Evolutionary conservation across 805 yeast genomes (phyloP), one percentile per base, ranked within the genome.

Genomic region (Teunomyces barrocoloradensis): DNA sequence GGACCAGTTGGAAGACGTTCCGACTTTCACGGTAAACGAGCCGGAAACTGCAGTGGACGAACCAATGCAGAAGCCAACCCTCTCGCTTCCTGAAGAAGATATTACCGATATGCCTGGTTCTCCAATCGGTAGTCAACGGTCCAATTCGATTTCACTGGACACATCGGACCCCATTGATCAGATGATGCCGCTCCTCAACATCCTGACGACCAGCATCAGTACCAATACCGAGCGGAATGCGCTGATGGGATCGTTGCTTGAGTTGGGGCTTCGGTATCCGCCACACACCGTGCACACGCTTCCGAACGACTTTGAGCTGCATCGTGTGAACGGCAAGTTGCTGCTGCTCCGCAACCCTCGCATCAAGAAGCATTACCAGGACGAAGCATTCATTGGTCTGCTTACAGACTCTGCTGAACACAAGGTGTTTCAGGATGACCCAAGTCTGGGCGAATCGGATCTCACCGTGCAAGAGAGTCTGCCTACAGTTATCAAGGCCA

Each of bases 161-260:
- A 20, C 40, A 13, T 37, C 40, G 17, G 40, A 37, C 18, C 40
- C 40, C 11, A 21, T 37, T 6, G 71, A 66, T 6, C 71, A 64
- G 47, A 61, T 61, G 3, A 53, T 68, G 18, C 74, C 73, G 15
- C 53, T 68, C 15, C 54, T 68, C 21, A 54, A 51, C 9, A 49
- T 56, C 41, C 66, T 73, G 1, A 54, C 57, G 10, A 47, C 64
- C 7, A 62, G 69, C 2, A 21, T 53, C 17, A 41, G 33, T 20
- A 37, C 40, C 40, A 23, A 17, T n/a, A 21, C 15, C 17, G 40
- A 37, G 17, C 40, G 40, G 28, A 37, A 37, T 29, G 40, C 40
- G 11, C 25, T 23, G 28, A 37, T 37, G 40, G 40, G 40, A 29
- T 23, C 29, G 49, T 51, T 28, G 34, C 28, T 25, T 3, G 30